Conservation (phyloP, 1,139 yeast species). For the Pichia sp. region DNA sequence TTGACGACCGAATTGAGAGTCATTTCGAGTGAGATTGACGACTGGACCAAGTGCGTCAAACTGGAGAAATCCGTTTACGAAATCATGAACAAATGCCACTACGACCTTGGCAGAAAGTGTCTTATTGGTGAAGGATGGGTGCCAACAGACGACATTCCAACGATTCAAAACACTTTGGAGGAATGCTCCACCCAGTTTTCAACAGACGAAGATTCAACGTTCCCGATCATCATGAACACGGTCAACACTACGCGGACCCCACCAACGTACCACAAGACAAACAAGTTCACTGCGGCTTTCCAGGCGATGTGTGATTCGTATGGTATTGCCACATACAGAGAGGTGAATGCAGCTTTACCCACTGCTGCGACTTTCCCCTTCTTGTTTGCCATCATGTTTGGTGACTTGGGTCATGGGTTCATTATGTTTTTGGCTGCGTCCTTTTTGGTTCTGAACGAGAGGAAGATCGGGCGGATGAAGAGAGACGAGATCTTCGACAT, state of each 20-base stretch:
- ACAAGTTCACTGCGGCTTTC: constrained; percentile 88
- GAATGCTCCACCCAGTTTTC: constrained; percentile 27
- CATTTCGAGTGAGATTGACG: constrained; percentile 58
- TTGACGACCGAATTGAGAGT: constrained; percentile 65
- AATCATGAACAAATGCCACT: constrained; percentile 63
- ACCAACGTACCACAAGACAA: constrained; percentile 74
- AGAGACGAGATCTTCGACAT: constrained; percentile 94
- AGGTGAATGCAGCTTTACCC: constrained; percentile 93
- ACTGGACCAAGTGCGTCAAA: constrained; percentile 66
- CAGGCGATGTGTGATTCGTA: constrained; percentile 93
- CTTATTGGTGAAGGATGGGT: constrained; percentile 80
- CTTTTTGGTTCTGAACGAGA: constrained; percentile 66
- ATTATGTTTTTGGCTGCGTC: constrained; percentile 71
- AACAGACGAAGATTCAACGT: constrained; percentile 31
- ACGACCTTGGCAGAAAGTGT: constrained; percentile 59
- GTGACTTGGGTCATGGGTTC: constrained; percentile 95
- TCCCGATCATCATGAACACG: constrained; percentile 62
- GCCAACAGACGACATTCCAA: constrained; percentile 53
- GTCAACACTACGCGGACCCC: constrained; percentile 66
- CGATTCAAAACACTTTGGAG: constrained; percentile 33
- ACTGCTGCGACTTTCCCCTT: constrained; percentile 95
- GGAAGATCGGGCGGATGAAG: constrained; percentile 55
- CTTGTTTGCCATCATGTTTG: constrained; percentile 99
- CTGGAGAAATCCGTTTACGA: constrained; percentile 68
- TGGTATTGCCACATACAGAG: constrained; percentile 93